A percentile compares a stretch with the other conserved stretches of the same genome.
These are phyloP conservation scores for Cutaneotrichosporon cutaneum DNA, from an alignment of 1,284 basidiomycete species.

Conservation along the genomic window DNA sequence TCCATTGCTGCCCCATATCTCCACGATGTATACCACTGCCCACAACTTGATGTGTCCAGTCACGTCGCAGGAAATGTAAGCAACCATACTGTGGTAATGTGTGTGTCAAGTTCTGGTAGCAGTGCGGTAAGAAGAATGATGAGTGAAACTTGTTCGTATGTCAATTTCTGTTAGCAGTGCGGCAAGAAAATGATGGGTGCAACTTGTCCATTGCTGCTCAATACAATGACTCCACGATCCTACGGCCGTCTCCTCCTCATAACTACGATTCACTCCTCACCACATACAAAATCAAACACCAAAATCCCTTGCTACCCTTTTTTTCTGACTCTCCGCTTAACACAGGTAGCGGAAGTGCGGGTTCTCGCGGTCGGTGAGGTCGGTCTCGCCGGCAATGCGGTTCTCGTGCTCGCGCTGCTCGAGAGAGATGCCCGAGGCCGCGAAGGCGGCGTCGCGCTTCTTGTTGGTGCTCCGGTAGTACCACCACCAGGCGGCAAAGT, in stretches of 20 bases:
- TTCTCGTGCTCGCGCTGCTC: slow-evolving; percentile 29
- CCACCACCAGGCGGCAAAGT: slow-evolving; percentile 26
- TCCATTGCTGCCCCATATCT: too few species aligned
- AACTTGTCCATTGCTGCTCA: not conserved
- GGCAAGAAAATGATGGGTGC: not conserved
- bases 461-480: slow-evolving; percentile 28
- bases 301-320: not conserved
- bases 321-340: not conserved
- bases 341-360: slow-evolving; percentile 14
- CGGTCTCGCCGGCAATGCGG: slow-evolving; percentile 30
- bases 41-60: too few species aligned
- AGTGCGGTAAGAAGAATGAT: too few species aligned
- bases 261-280: not conserved
- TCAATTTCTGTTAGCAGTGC: too few species aligned
- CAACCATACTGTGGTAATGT: too few species aligned
- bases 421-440: slow-evolving; percentile 20
- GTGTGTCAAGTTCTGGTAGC: too few species aligned
- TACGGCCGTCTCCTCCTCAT: not conserved
- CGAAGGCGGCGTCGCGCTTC: slow-evolving; percentile 25
- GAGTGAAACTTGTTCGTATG: too few species aligned
- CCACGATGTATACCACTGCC: too few species aligned
- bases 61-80: too few species aligned
- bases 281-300: not conserved
- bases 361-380: slow-evolving; percentile 17
- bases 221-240: not conserved